phyloP scores from a whole-genome alignment of 2,329 filamentous ascomycete species.

The Ceratocystis harringtonii region DNA sequence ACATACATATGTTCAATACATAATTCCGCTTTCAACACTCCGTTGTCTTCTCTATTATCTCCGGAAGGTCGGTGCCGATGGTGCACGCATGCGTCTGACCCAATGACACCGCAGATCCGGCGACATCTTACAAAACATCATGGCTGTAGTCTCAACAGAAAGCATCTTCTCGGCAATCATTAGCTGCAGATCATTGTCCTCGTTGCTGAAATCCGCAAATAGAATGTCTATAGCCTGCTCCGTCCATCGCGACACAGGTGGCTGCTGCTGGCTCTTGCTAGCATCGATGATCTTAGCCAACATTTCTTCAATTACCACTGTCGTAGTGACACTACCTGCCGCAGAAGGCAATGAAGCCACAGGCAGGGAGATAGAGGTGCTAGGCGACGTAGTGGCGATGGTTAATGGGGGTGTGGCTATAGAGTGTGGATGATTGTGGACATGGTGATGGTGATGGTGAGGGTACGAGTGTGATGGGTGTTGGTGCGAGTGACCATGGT shows the following conservation, averaged over 20 bases:
- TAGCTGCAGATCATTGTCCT: slow-evolving; percentile 43
- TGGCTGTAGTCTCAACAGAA: slow-evolving; percentile 44
- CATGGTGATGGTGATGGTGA: background rate
- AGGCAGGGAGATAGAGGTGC: slow-evolving; percentile 5
- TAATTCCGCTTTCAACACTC: background rate
- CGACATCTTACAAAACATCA: slow-evolving; percentile 49
- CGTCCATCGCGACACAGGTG: slow-evolving; percentile 33
- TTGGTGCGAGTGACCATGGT: background rate
- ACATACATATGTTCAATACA: background rate
- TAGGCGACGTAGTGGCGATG: slow-evolving; percentile 6
- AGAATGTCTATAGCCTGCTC: slow-evolving; percentile 45
- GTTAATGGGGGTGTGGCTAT: slow-evolving; percentile 11
- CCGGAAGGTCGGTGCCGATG: background rate
- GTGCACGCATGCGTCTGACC: slow-evolving; percentile 28
- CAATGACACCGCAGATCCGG: slow-evolving; percentile 37
- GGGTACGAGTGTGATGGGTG: background rate
- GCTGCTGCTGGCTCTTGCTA: slow-evolving; percentile 24
- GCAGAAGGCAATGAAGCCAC: background rate
- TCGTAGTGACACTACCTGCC: background rate
- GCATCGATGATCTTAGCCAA: slow-evolving; percentile 27
- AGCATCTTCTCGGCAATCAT: slow-evolving; percentile 44
- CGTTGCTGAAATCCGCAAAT: slow-evolving; percentile 41
- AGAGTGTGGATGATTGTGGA: background rate
- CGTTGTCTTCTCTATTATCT: background rate
- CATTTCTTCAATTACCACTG: slow-evolving; percentile 22